Evolutionary conservation across 2,329 filamentous ascomycete genomes (phyloP), one percentile per base, ranked within the genome.

Genomic region (Colletotrichum paranaense): DNA sequence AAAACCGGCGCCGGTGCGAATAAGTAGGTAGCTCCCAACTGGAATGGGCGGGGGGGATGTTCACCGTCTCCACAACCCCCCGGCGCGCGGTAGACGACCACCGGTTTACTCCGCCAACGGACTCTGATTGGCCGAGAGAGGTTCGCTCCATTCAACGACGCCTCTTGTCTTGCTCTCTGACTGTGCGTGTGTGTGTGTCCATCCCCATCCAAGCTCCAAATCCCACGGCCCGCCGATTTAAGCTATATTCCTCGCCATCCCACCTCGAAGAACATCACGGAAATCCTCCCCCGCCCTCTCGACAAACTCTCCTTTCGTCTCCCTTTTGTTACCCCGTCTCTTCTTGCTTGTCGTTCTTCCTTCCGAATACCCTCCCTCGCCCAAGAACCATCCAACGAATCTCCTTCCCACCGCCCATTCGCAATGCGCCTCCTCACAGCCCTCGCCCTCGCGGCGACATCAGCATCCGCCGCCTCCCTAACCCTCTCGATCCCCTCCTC

Each of bases 401-500:
- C 24, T 26, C 24, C 3, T 3, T 26, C 22, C 22, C 22, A 24
- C 22, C 22, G 22, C 22, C 22, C 22, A 24, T 24, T n/a, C 77
- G 75, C 75, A 62, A 85, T 87, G 83, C 83, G 78, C 60, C 75
- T 82, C 77, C 75, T 82, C 63, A 42, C 78, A 59, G 68, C 82
- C 73, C 74, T 83, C 65, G 77, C 85, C 73, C 74, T 84, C 65
- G 79, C 84, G 64, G 76, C 81, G 62, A 78, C 84, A 75, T 76
- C 66, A 75, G 80, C 63, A 78, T 55, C 75, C 55, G 77, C 81
- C 32, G 80, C 88, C 3, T 86, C 85, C 35, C 71, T 90, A 46
- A 85, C 84, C 73, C 82, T 90, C 75, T 82, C 82, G 77, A 76
- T 87, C 74, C 85, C 85, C 53, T 58, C 83, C 1, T 79, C 81